Evolutionary conservation across 306 rosid species (phyloP).

Genomic region (Corylus avellana): DNA sequence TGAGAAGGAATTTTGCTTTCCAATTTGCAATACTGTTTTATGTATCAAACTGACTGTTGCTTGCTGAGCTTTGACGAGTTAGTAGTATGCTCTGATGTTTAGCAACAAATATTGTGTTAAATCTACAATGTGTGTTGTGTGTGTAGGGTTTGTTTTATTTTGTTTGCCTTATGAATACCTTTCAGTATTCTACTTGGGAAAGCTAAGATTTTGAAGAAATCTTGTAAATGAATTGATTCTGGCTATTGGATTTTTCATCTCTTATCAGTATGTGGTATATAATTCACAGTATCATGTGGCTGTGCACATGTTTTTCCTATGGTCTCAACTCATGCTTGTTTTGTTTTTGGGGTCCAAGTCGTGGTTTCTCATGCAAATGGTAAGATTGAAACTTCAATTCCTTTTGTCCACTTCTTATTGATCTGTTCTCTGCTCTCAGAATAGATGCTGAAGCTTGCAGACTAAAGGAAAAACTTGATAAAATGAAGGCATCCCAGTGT

Average conservation of each 20-base stretch:
- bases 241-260: not conserved
- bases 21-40: constrained; percentile 4
- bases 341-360: constrained; percentile 22
- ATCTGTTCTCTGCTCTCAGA: constrained; percentile 59
- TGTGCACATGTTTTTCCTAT: not conserved
- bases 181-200: not conserved
- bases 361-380: constrained; percentile 14
- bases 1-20: constrained; percentile 15
- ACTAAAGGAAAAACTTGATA: constrained; percentile 63
- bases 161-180: not conserved
- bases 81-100: constrained; percentile 4
- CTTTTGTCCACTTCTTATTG: constrained; percentile 25
- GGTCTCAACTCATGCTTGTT: constrained; percentile 4
- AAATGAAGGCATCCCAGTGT: constrained; percentile 34
- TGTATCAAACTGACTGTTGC: constrained; percentile 3
- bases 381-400: constrained; percentile 10
- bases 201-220: not conserved
- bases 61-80: constrained; percentile 7
- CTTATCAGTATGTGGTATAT: constrained; percentile 7
- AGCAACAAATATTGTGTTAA: constrained; percentile 7
- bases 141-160: not conserved
- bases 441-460: constrained; percentile 75
- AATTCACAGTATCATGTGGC: not conserved
- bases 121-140: not conserved
- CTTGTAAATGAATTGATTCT: not conserved